Evolutionary conservation across 192 early-diverging fungal genomes (phyloP).

Genomic region (Endogone sp.): DNA sequence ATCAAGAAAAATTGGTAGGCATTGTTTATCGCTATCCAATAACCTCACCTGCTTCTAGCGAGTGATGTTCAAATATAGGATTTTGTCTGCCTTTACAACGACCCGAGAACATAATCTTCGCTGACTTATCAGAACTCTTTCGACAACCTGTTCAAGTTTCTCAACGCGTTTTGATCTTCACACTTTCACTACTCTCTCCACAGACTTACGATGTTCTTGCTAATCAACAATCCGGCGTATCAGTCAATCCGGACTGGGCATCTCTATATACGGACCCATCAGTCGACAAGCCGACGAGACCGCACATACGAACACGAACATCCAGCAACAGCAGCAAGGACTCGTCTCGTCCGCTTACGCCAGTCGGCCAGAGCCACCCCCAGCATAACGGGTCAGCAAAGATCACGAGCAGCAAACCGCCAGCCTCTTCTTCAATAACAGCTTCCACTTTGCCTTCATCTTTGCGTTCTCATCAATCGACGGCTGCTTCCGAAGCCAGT

Average conservation of each 20-base stretch:
- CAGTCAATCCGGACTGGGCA: neutral
- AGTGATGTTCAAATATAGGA: too few species aligned
- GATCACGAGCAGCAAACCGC: neutral
- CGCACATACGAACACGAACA: neutral
- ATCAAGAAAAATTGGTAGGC: conserved; percentile 15
- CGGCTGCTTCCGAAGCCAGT: neutral
- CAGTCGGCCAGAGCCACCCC: neutral
- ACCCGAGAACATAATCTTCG: too few species aligned
- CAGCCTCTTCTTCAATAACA: neutral
- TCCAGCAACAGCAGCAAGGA: neutral
- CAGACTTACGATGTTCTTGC: conserved; percentile 10
- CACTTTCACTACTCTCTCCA: conserved; percentile 1
- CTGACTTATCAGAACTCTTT: too few species aligned
- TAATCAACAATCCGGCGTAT: conserved; percentile 2
- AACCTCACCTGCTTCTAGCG: too few species aligned
- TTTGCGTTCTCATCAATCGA: neutral
- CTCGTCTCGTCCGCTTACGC: neutral
- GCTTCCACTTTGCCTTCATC: neutral
- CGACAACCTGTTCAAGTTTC: too few species aligned
- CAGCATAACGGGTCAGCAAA: neutral
- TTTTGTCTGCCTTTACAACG: too few species aligned
- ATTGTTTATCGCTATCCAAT: neutral
- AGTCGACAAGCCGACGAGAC: neutral
- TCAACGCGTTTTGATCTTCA: neutral
- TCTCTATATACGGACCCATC: neutral